These are phyloP conservation scores for Acanthochlamys bracteata DNA, from an alignment of 106 monocot genomes.

Conservation along the genomic window DNA sequence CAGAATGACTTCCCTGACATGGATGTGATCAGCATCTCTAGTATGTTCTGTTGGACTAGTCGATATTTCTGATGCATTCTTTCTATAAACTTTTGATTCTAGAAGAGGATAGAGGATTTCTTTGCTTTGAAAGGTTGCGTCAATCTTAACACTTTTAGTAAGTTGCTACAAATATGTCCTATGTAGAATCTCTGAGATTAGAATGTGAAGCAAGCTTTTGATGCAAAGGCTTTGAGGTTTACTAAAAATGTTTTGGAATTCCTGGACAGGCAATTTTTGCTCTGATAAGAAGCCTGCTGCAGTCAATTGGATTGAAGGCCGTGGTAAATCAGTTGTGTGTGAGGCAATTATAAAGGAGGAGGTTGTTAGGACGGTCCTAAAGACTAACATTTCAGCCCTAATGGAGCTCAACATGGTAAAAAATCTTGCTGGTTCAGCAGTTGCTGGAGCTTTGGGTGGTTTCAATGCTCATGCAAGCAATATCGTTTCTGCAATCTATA, in stretches of 20 bases:
- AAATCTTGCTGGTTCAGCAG: conserved; percentile 86
- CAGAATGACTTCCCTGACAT: conserved; percentile 75
- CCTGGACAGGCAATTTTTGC: conserved; percentile 73
- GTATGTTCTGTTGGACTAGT: conserved; percentile 14
- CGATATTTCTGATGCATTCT: not conserved
- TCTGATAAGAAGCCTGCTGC: conserved; percentile 91
- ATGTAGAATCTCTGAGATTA: not conserved
- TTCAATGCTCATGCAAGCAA: conserved; percentile 94
- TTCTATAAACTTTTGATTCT: not conserved
- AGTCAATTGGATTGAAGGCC: conserved; percentile 90
- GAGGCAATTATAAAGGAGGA: conserved; percentile 74
- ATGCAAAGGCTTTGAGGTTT: not conserved
- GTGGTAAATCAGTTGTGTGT: conserved; percentile 89
- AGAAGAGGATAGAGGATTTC: not conserved
- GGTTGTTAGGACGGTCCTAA: conserved; percentile 67
- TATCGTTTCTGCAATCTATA: conserved; percentile 75
- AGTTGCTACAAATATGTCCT: no score
- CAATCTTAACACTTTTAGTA: no score
- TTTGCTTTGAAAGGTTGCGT: not conserved
- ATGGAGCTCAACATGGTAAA: conserved; percentile 77
- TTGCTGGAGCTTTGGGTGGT: conserved; percentile 84
- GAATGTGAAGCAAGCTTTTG: not conserved
- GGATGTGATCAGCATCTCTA: conserved; percentile 81
- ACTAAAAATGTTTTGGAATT: not conserved
- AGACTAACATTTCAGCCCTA: conserved; percentile 50